Conservation (phyloP, 2,329 filamentous ascomycete species). For the Venturia asperata region DNA sequence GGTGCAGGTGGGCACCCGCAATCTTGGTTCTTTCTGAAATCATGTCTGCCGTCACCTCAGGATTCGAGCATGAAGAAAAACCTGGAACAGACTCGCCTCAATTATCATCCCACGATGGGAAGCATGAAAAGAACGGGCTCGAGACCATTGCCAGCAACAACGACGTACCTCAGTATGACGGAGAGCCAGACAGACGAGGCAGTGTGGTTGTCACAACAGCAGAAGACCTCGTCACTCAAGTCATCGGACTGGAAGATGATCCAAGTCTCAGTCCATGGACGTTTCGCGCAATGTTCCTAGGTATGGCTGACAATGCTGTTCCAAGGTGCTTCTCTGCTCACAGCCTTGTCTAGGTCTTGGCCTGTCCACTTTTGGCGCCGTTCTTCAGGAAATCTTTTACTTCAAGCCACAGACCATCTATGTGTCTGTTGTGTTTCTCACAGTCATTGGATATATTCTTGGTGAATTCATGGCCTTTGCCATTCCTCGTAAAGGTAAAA, state of each 20-base stretch:
- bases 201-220: neutral
- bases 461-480: conserved; percentile 35
- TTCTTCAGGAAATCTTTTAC: conserved; percentile 40
- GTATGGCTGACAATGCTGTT: neutral
- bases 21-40: neutral
- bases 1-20: no score
- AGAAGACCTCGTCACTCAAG: conserved; percentile 14
- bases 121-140: neutral
- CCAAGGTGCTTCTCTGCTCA: neutral
- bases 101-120: neutral
- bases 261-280: conserved; percentile 20
- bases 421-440: conserved; percentile 40
- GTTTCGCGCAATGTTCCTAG: conserved; percentile 19
- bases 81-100: neutral
- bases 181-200: neutral
- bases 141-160: neutral
- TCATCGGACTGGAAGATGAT: conserved; percentile 18
- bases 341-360: conserved; percentile 18
- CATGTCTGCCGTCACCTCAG: neutral
- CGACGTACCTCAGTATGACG: neutral
- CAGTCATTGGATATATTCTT: conserved; percentile 39
- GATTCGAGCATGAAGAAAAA: conserved; percentile 3
- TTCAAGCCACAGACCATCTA: conserved; percentile 44
- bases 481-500: conserved; percentile 31
- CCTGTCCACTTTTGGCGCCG: conserved; percentile 21